Conservation (phyloP, 495 filamentous ascomycete species). For the Penicillium flavigenum region DNA sequence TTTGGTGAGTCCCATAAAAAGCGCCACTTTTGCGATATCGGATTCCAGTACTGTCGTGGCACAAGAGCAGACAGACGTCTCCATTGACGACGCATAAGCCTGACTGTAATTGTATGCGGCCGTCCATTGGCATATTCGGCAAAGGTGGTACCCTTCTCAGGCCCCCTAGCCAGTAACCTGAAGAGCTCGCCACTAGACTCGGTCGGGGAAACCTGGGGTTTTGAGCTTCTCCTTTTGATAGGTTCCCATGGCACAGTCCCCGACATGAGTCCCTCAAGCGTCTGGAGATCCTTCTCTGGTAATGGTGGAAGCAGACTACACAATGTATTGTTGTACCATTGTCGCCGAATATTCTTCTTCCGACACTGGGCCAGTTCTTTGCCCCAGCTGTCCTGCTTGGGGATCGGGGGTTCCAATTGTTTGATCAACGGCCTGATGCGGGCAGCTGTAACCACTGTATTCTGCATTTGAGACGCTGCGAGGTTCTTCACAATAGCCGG, state of each 20-base stretch:
- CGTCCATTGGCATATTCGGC: constrained; percentile 31
- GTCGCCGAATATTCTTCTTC: constrained; percentile 55
- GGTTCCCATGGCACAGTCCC: constrained; percentile 50
- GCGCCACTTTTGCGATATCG: constrained; percentile 11
- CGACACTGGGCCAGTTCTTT: constrained; percentile 53
- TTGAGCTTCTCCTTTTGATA: constrained; percentile 33
- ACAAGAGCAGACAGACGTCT: constrained; percentile 40
- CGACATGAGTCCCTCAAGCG: constrained; percentile 56
- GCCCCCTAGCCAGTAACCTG: constrained; percentile 33
- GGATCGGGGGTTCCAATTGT: constrained; percentile 51
- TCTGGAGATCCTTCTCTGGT: constrained; percentile 60
- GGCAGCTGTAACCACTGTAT: constrained; percentile 21
- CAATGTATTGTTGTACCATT: constrained; percentile 59
- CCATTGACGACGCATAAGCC: constrained; percentile 50
- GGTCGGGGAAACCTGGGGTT: constrained; percentile 5
- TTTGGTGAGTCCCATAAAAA: constrained; percentile 33
- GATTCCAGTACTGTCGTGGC: constrained; percentile 35
- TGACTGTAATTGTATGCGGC: constrained; percentile 41
- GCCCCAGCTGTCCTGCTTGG: constrained; percentile 63
- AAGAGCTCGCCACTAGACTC: constrained; percentile 11
- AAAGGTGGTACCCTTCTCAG: constrained; percentile 39
- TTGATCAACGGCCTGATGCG: constrained; percentile 35
- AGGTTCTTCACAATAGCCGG: constrained; percentile 35
- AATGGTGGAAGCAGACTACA: constrained; percentile 69
- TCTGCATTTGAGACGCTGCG: constrained; percentile 39